A percentile compares a stretch with the other conserved stretches of the same genome.
These are phyloP conservation scores for Kwoniella sp. DNA, from an alignment of 768 basidiomycete species.

Conservation along the genomic window DNA sequence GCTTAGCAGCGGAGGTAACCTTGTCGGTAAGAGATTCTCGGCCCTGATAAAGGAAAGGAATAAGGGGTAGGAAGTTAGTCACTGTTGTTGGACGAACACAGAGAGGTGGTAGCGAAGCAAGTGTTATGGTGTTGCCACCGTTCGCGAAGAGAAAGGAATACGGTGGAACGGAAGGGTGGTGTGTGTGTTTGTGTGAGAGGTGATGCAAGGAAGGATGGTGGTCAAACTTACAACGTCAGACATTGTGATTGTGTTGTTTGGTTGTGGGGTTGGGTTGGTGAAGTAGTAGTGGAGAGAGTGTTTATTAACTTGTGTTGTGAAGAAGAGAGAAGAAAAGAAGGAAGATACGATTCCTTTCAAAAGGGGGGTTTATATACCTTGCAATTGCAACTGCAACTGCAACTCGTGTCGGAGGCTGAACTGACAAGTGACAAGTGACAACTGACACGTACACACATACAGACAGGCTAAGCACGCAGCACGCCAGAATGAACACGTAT, in stretches of 20 bases:
- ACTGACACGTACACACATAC: no score
- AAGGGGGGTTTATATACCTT: conserved; percentile 27
- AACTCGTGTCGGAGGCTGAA: no score
- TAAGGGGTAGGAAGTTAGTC: neutral
- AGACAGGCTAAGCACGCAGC: no score
- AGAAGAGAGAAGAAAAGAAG: conserved; percentile 16
- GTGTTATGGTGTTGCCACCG: neutral
- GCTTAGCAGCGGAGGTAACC: conserved; percentile 40
- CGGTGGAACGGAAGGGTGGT: neutral
- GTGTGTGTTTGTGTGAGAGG: no score
- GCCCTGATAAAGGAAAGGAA: conserved; percentile 20
- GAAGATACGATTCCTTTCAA: neutral
- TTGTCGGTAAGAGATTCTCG: conserved; percentile 46
- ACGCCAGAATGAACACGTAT: neutral
- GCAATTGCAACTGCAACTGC: no score
- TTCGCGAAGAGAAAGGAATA: neutral
- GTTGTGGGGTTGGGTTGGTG: conserved; percentile 20
- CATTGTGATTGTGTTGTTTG: conserved; percentile 37
- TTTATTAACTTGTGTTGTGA: conserved; percentile 10
- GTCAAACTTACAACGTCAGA: conserved; percentile 35
- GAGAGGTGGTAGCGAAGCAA: neutral
- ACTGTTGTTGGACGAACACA: no score
- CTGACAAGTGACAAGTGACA: no score
- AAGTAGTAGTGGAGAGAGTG: neutral
- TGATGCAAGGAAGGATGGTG: neutral